Conservation (phyloP, 345 rosid genomes). For the Microthlaspi erraticum region DNA sequence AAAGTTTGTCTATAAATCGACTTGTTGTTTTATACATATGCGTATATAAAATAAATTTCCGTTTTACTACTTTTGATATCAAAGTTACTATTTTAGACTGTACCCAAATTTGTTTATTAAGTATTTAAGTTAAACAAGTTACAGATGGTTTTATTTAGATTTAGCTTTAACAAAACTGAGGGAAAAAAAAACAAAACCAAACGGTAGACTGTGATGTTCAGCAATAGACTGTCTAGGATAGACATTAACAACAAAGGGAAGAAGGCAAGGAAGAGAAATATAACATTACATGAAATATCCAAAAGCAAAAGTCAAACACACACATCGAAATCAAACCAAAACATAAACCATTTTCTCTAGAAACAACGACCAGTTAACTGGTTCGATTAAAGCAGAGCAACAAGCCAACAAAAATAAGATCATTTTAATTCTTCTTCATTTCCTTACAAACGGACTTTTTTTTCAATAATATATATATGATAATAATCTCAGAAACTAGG, state of each 20-base stretch:
- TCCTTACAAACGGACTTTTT: conserved; percentile 35
- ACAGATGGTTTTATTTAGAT: not conserved
- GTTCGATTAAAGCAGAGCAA: conserved; percentile 29
- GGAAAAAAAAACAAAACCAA: not conserved
- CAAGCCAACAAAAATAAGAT: conserved; percentile 27
- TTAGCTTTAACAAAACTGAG: not conserved
- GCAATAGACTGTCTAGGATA: too few species aligned
- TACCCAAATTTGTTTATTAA: not conserved
- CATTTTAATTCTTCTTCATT: conserved; percentile 34
- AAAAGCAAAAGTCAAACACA: conserved; percentile 4
- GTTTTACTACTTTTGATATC: too few species aligned
- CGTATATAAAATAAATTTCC: too few species aligned
- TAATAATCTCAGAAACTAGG: conserved; percentile 30
- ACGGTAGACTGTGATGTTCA: too few species aligned
- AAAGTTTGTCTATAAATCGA: not conserved
- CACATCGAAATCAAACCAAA: conserved; percentile 27
- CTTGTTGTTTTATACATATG: too few species aligned
- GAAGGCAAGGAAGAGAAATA: not conserved
- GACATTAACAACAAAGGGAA: too few species aligned
- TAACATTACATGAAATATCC: conserved; percentile 23
- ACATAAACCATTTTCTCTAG: conserved; percentile 1
- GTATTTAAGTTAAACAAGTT: not conserved
- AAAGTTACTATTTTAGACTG: too few species aligned
- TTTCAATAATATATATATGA: too few species aligned
- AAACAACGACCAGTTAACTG: conserved; percentile 33